These are phyloP conservation scores for Tranzscheliella williamsii DNA, from an alignment of 1,284 basidiomycete genomes.

Conservation along the genomic window DNA sequence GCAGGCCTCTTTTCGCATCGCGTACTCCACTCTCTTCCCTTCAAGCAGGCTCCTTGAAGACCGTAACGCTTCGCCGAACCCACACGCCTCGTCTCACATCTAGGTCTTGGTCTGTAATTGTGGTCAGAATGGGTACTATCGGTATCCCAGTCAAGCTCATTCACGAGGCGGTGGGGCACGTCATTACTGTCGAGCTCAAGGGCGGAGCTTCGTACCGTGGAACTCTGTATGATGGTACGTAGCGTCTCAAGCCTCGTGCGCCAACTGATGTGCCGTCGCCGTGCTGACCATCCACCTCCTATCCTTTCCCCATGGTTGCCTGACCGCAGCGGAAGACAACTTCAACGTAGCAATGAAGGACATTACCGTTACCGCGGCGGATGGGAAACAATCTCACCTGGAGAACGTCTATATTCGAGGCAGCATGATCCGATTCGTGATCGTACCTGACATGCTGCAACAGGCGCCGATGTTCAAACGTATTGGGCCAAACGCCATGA, in stretches of 20 bases:
- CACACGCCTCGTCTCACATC: no score
- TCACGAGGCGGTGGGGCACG: slow-evolving; percentile 76
- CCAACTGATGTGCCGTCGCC: no score
- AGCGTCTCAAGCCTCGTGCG: no score
- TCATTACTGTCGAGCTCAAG: slow-evolving; percentile 97
- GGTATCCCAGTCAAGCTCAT: slow-evolving; percentile 62
- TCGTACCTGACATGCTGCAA: slow-evolving; percentile 98
- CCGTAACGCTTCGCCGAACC: no score
- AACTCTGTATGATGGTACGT: slow-evolving; percentile 78
- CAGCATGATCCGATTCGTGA: slow-evolving; percentile 89
- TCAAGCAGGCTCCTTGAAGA: no score
- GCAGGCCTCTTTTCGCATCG: no score
- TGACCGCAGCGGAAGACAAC: slow-evolving; percentile 94
- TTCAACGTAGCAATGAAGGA: slow-evolving; percentile 95
- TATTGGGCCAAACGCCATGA: slow-evolving; percentile 96
- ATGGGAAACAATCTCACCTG: slow-evolving; percentile 97
- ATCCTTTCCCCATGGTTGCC: no score
- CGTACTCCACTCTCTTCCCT: no score
- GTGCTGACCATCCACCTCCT: no score
- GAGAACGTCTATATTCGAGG: slow-evolving; percentile 99
- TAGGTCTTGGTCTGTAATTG: no score
- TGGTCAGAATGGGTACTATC: slow-evolving; percentile 53
- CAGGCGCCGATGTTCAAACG: slow-evolving; percentile 99
- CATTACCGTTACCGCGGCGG: slow-evolving; percentile 95
- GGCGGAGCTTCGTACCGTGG: slow-evolving; percentile 96